Evolutionary conservation across 2,329 filamentous ascomycete species (phyloP).

Genomic region (Apiospora koreana): DNA sequence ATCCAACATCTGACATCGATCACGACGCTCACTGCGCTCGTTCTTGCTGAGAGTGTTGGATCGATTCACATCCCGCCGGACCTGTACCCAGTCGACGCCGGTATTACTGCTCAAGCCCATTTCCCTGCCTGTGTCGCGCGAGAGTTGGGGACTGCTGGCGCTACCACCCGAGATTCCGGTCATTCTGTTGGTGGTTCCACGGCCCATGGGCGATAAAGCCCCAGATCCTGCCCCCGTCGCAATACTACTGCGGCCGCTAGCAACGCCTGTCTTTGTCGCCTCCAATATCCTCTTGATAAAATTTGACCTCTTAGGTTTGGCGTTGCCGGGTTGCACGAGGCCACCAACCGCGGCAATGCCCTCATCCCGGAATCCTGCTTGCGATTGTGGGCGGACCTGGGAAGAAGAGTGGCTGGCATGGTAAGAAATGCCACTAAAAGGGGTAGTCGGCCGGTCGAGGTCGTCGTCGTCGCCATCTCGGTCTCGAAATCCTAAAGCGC

Average conservation of each 20-base stretch:
- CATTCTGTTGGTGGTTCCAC: slow-evolving; percentile 40
- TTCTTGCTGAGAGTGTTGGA: slow-evolving; percentile 91
- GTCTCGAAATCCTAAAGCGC: slow-evolving; percentile 63
- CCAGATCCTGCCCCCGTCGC: slow-evolving; percentile 55
- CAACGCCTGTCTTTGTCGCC: slow-evolving; percentile 90
- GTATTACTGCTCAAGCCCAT: slow-evolving; percentile 60
- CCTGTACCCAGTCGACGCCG: slow-evolving; percentile 90
- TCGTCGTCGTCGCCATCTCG: slow-evolving; percentile 51
- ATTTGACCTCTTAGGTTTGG: slow-evolving; percentile 76
- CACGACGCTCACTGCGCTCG: slow-evolving; percentile 79
- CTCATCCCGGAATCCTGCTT: slow-evolving; percentile 67
- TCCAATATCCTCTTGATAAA: slow-evolving; percentile 97
- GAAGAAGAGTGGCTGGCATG: slow-evolving; percentile 80
- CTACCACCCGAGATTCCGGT: slow-evolving; percentile 49
- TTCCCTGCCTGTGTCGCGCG: slow-evolving; percentile 62
- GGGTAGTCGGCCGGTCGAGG: slow-evolving; percentile 58
- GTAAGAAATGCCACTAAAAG: slow-evolving; percentile 81
- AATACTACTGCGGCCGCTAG: slow-evolving; percentile 84
- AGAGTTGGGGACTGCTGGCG: slow-evolving; percentile 37
- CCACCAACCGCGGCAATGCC: slow-evolving; percentile 74
- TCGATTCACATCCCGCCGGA: slow-evolving; percentile 90
- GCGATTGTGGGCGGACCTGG: slow-evolving; percentile 61
- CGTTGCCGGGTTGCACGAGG: slow-evolving; percentile 59
- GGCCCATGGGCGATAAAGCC: slow-evolving; percentile 41
- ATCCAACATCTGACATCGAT: slow-evolving; percentile 94